Evolutionary conservation across 208 protist genomes (phyloP), one percentile per base, ranked within the genome.

Genomic region (Strigomonas culicis): DNA sequence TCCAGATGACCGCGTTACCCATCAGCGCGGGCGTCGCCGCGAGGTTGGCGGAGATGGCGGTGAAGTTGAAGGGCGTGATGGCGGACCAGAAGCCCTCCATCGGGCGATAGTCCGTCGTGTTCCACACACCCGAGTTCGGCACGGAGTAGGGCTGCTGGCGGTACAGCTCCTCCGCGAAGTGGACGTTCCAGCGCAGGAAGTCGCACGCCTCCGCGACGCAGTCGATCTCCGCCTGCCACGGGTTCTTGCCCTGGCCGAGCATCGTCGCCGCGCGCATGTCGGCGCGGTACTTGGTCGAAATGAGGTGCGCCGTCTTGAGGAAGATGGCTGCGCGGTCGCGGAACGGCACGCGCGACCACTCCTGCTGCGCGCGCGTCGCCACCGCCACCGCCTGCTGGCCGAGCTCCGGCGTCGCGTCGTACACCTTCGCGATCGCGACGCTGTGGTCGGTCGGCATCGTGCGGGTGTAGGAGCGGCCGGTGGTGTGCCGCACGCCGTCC

Each of bases 21-120:
- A 99, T 98, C 60, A 98, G 73, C 65, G 97, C 97, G 19, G 98
- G 97, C 19, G 97, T 84, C 10, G 83, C 89, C 28, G 83, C 79
- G 25, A 99, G 83, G 81, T 99, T 99, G 13, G 79, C 84, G 22
- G 94, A 98, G 69, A 99, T 99, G 21, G 98, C 97, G n/a, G 93
- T 98, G 74, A 99, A 99, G 82, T 99, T 99, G 74, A 99, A 99
- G 15, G 98, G 98, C 27, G 97, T 92, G 57, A 99, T 93, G 53
- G 95, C 94, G 8, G 82, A 80, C 56, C 96, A 89, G 70, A 99
- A 99, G 49, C 98, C 98, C 64, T 99, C 98, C 1, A 99, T 81
- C 43, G 97, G 93, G 17, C 97, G 84, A 75, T 98, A 98, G 52
- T 98, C 95, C 1, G 94, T 78, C 34, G 82, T 79, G 78, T 99